Evolutionary conservation across 495 filamentous ascomycete genomes (phyloP).

Genomic region (Neurospora sp.): DNA sequence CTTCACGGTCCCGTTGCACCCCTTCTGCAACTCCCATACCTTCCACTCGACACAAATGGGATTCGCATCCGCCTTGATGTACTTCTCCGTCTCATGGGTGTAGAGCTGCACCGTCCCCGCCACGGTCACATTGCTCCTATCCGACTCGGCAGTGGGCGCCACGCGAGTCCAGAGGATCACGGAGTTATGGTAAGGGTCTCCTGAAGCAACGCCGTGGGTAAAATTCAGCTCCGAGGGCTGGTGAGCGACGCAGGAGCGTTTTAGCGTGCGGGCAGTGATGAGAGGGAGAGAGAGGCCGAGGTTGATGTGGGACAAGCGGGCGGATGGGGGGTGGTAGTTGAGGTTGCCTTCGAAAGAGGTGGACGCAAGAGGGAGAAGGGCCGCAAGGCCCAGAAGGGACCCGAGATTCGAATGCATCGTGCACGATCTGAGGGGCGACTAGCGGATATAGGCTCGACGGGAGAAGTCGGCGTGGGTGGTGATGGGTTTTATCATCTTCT

Average conservation of each 20-base stretch:
- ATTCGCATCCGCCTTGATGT: conserved; percentile 39
- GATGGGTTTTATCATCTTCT: neutral
- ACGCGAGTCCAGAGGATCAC: conserved; percentile 58
- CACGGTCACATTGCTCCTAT: conserved; percentile 43
- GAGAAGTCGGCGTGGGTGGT: neutral
- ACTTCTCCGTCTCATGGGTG: conserved; percentile 43
- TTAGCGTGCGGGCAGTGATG: conserved; percentile 28
- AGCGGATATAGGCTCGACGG: neutral
- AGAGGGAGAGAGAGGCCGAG: conserved; percentile 44
- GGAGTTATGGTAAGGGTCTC: conserved; percentile 51
- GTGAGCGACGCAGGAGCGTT: conserved; percentile 48
- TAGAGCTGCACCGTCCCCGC: conserved; percentile 45
- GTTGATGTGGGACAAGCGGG: conserved; percentile 35
- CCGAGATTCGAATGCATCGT: neutral
- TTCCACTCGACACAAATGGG: conserved; percentile 50
- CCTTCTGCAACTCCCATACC: conserved; percentile 8
- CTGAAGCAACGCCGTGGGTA: conserved; percentile 43
- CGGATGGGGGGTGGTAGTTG: conserved; percentile 51
- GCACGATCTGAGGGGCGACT: neutral
- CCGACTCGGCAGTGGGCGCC: conserved; percentile 41
- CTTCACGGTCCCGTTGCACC: conserved; percentile 26
- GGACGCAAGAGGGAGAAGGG: neutral
- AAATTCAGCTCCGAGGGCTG: conserved; percentile 23
- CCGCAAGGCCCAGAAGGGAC: neutral
- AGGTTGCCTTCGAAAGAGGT: conserved; percentile 36